Evolutionary conservation across 2,329 filamentous ascomycete species (phyloP).

Genomic region (Exophiala lecanii-corni): DNA sequence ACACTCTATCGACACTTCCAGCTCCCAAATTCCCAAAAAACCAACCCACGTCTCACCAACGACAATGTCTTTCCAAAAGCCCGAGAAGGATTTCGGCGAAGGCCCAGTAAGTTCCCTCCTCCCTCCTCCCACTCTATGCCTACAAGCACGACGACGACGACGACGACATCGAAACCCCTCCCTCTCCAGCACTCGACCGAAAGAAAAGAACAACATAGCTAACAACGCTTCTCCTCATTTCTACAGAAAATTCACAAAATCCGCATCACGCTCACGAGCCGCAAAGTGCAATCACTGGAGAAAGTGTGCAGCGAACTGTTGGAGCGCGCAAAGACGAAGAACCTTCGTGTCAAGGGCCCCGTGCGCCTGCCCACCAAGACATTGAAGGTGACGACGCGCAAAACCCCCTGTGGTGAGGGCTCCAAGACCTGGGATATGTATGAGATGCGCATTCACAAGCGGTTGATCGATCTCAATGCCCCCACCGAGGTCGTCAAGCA

Average conservation of each 20-base stretch:
- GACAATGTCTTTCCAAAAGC: constrained; percentile 92
- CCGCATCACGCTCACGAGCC: constrained; percentile 93
- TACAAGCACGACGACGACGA: not conserved
- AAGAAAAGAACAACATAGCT: constrained; percentile 1
- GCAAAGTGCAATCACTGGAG: constrained; percentile 93
- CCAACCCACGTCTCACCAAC: constrained; percentile 25
- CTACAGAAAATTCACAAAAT: constrained; percentile 88
- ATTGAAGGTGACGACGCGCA: constrained; percentile 92
- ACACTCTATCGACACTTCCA: constrained; percentile 11
- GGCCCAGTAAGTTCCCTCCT: constrained; percentile 60
- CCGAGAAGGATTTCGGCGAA: constrained; percentile 86
- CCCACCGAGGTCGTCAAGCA: constrained; percentile 72
- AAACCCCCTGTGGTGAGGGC: constrained; percentile 99
- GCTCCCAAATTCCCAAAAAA: constrained; percentile 32
- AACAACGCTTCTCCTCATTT: constrained; percentile 2
- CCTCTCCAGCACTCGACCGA: not conserved
- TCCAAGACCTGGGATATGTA: constrained; percentile 99
- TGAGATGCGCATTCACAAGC: constrained; percentile 99
- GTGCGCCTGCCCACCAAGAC: constrained; percentile 97
- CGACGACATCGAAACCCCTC: too few species aligned
- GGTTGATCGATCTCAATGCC: constrained; percentile 93
- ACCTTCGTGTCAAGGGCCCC: constrained; percentile 95
- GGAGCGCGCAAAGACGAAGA: constrained; percentile 97
- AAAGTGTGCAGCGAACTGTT: constrained; percentile 98
- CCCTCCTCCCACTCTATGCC: not conserved